Evolutionary conservation across 2,329 filamentous ascomycete genomes (phyloP).

Genomic region (Sphaerulina populicola): DNA sequence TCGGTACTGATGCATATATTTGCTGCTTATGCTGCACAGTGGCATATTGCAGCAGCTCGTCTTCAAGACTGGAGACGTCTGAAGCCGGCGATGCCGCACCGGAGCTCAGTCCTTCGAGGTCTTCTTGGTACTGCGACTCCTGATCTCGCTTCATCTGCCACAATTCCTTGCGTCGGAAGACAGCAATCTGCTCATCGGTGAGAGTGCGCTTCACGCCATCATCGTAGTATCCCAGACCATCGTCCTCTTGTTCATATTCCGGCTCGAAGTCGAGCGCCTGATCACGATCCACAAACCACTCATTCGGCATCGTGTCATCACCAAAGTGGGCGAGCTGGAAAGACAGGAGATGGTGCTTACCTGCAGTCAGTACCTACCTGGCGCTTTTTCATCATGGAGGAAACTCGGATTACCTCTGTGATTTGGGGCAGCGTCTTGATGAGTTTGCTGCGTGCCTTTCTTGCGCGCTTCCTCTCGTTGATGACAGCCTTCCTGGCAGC

Average conservation of each 20-base stretch:
- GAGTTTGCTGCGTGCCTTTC: constrained; percentile 15
- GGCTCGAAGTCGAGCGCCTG: constrained; percentile 23
- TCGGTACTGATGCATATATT: not conserved
- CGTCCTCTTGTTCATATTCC: constrained; percentile 39
- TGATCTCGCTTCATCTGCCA: constrained; percentile 56
- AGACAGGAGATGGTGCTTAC: constrained; percentile 37
- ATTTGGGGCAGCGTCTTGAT: constrained; percentile 19
- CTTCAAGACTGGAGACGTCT: constrained; percentile 25
- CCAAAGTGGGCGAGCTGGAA: constrained; percentile 41
- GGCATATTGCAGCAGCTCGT: constrained; percentile 18
- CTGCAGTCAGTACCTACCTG: constrained; percentile 30
- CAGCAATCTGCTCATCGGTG: constrained; percentile 81
- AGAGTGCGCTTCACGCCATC: constrained; percentile 83
- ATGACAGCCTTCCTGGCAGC: constrained; percentile 4
- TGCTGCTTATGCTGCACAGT: constrained; percentile 5
- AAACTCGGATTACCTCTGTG: constrained; percentile 27
- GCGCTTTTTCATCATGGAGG: not conserved
- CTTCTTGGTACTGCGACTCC: constrained; percentile 13
- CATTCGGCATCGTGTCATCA: constrained; percentile 31
- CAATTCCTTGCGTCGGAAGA: constrained; percentile 84
- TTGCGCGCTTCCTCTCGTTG: constrained; percentile 7
- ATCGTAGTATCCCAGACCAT: constrained; percentile 70
- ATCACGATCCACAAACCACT: constrained; percentile 28
- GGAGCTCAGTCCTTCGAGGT: constrained; percentile 11
- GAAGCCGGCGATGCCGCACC: constrained; percentile 20